Conservation (phyloP, 139 green algal genomes). For the Micractinium conductrix region DNA sequence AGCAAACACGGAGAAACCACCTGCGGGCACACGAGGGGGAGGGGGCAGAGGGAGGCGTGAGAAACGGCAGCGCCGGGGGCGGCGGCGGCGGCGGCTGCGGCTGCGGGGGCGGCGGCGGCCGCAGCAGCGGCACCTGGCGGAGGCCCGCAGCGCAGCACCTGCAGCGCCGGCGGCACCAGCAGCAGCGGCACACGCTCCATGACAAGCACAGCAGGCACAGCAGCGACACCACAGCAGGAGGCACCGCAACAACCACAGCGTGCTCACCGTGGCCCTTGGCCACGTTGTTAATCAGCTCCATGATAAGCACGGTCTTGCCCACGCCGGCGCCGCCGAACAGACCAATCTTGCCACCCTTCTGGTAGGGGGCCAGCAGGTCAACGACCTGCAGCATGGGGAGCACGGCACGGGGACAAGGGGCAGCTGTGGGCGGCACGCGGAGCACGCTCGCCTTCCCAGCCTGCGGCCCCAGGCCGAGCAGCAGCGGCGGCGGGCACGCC, state of each 20-base stretch:
- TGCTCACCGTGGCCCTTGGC: conserved; percentile 96
- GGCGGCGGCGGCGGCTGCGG: too few relatives aligned
- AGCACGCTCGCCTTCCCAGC: too few relatives aligned
- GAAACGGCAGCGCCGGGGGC: too few relatives aligned
- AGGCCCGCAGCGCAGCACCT: too few relatives aligned
- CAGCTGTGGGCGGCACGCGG: neutral
- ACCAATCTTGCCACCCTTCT: conserved; percentile 99
- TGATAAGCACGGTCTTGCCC: conserved; percentile 99
- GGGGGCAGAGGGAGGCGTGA: neutral
- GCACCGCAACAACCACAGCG: neutral
- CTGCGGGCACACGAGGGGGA: conserved; percentile 53
- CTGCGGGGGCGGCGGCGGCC: too few relatives aligned
- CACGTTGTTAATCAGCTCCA: conserved; percentile 99
- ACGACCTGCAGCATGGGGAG: conserved; percentile 80
- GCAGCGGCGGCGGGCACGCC: too few relatives aligned
- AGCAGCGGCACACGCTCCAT: too few relatives aligned
- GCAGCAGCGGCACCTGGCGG: too few relatives aligned
- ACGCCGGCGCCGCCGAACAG: conserved; percentile 99
- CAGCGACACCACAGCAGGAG: neutral
- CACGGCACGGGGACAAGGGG: neutral
- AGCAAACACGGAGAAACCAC: conserved; percentile 99
- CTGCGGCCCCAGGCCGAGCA: too few relatives aligned
- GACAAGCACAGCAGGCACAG: neutral
- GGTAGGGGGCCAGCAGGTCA: conserved; percentile 98
- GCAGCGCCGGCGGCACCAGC: too few relatives aligned